These are phyloP conservation scores for Tubosaeta sp. DNA, from an alignment of 768 basidiomycete genomes.

Conservation along the genomic window DNA sequence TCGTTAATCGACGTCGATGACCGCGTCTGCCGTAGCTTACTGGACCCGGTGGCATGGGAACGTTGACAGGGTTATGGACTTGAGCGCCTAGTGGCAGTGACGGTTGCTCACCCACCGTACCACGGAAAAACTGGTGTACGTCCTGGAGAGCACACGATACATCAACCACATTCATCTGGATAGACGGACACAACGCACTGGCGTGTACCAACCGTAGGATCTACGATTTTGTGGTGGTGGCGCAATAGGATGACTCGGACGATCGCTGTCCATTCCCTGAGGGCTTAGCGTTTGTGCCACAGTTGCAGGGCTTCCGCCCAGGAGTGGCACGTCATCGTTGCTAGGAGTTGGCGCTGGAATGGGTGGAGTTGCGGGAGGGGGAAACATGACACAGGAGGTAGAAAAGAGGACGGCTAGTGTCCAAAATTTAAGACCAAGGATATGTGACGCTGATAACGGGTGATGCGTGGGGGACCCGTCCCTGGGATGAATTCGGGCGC, in stretches of 20 bases:
- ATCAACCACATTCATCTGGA: neutral
- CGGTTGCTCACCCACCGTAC: too few relatives aligned
- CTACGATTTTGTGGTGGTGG: conserved; percentile 11
- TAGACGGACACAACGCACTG: conserved; percentile 10
- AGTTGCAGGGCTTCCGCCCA: neutral
- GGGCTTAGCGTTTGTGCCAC: neutral
- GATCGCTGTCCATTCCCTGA: conserved; percentile 10
- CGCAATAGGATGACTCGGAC: conserved; percentile 21
- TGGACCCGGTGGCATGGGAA: conserved; percentile 49
- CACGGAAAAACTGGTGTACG: too few relatives aligned
- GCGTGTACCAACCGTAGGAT: conserved; percentile 23
- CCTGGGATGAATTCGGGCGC: too few relatives aligned
- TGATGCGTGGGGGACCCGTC: too few relatives aligned
- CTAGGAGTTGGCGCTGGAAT: neutral
- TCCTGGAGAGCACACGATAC: conserved; percentile 7
- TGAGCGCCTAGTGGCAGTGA: conserved; percentile 20
- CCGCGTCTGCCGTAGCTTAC: conserved; percentile 34
- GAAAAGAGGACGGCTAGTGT: neutral
- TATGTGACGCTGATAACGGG: too few relatives aligned
- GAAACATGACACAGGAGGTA: neutral
- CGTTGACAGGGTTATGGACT: conserved; percentile 30
- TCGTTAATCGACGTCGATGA: neutral
- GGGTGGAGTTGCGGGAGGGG: neutral
- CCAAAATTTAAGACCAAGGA: neutral
- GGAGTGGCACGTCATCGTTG: neutral